Conservation (phyloP, 768 basidiomycete species). For the Chlorophyllum brunneum region DNA sequence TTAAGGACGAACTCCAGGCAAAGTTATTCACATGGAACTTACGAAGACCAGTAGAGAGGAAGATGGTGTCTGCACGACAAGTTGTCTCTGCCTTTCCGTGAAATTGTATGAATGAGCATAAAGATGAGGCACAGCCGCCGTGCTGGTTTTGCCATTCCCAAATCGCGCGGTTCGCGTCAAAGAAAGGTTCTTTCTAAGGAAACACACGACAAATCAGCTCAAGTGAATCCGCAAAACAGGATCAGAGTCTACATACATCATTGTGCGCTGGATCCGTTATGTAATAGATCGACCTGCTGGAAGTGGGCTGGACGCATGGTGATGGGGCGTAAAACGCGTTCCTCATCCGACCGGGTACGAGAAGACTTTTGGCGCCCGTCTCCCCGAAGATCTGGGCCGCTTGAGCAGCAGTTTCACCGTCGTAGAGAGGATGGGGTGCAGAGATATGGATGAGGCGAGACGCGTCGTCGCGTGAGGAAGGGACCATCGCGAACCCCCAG, state of each 20-base stretch:
- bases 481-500: slow-evolving; percentile 34
- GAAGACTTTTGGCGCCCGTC: slow-evolving; percentile 36
- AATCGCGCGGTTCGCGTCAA: slow-evolving; percentile 35
- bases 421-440: slow-evolving; percentile 42
- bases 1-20: not conserved
- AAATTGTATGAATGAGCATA: slow-evolving; percentile 44
- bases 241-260: slow-evolving; percentile 23
- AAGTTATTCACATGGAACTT: slow-evolving; percentile 7
- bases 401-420: slow-evolving; percentile 34
- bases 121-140: slow-evolving; percentile 33
- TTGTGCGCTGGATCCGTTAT: slow-evolving; percentile 48
- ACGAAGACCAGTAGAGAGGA: slow-evolving; percentile 46
- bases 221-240: no score
- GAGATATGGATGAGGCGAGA: slow-evolving; percentile 35
- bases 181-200: slow-evolving; percentile 39
- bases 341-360: slow-evolving; percentile 37
- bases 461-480: slow-evolving; percentile 20
- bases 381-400: slow-evolving; percentile 36
- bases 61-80: slow-evolving; percentile 36
- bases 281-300: slow-evolving; percentile 26
- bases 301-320: slow-evolving; percentile 26
- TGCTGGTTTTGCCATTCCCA: slow-evolving; percentile 33
- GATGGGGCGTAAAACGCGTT: slow-evolving; percentile 29
- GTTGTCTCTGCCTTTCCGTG: slow-evolving; percentile 40
- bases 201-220: not conserved